Conservation (phyloP, 495 filamentous ascomycete genomes). For the Penicillium desertorum region DNA sequence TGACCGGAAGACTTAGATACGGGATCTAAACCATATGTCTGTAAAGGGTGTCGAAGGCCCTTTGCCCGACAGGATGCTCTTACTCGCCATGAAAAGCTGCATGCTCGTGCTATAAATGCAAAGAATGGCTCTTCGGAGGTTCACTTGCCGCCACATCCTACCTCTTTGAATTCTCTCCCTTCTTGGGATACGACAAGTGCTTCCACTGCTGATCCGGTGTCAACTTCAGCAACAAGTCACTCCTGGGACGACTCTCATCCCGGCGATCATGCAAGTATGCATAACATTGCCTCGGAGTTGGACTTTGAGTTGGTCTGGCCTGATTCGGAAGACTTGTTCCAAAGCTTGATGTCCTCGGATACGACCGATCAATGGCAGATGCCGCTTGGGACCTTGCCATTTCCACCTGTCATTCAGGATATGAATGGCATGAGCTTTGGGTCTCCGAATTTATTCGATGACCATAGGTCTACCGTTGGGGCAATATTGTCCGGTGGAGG, state of each 20-base stretch:
- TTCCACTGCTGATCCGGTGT: constrained; percentile 23
- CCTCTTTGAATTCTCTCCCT: constrained; percentile 24
- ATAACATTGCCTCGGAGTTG: constrained; percentile 34
- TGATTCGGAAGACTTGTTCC: constrained; percentile 49
- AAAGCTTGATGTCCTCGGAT: constrained; percentile 47
- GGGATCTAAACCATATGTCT: constrained; percentile 46
- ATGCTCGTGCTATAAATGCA: constrained; percentile 33
- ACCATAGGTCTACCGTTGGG: constrained; percentile 40
- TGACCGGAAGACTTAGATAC: constrained; percentile 40
- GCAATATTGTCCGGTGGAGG: constrained; percentile 45
- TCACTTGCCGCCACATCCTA: constrained; percentile 22
- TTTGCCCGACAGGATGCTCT: constrained; percentile 52
- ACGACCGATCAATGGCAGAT: constrained; percentile 49
- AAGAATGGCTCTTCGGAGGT: constrained; percentile 25
- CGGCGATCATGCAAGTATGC: constrained; percentile 23
- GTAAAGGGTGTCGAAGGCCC: constrained; percentile 43
- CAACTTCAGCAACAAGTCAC: constrained; percentile 28
- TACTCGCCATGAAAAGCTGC: constrained; percentile 49
- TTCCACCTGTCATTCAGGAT: constrained; percentile 39
- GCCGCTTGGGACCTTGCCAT: constrained; percentile 44
- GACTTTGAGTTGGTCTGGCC: constrained; percentile 51
- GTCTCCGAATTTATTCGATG: constrained; percentile 39
- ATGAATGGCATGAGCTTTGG: constrained; percentile 36
- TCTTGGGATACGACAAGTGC: constrained; percentile 32
- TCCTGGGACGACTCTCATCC: constrained; percentile 29